A percentile compares a stretch with the other conserved stretches of the same genome.
Evolutionary conservation across 73 alveolate genomes (phyloP).

Genomic region (Tetrahymena borealis): DNA sequence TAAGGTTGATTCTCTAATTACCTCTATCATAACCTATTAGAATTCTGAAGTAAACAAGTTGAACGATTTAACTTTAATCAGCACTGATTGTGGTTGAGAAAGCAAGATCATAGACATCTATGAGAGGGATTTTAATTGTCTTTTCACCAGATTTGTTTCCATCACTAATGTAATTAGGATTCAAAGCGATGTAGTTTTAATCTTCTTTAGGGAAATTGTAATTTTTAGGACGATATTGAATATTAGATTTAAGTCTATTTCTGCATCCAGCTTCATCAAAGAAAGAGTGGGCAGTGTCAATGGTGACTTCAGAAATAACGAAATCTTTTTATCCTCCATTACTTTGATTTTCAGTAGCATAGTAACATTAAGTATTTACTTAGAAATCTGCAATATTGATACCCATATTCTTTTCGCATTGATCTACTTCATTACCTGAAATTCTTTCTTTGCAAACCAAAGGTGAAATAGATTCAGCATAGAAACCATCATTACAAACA

Average conservation of each 20-base stretch:
- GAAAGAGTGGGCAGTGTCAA: not conserved
- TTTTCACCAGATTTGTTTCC: not conserved
- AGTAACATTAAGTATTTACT: not conserved
- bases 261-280: not conserved
- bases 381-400: not conserved
- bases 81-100: not conserved
- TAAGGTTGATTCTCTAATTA: not conserved
- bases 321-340: not conserved
- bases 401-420: not conserved
- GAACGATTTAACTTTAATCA: not conserved
- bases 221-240: not conserved
- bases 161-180: not conserved
- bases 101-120: not conserved
- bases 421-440: not conserved
- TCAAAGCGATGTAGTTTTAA: not conserved
- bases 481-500: not conserved
- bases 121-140: not conserved
- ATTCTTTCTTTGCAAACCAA: not conserved
- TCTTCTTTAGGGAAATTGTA: not conserved
- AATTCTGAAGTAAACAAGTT: not conserved
- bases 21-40: not conserved
- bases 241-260: not conserved
- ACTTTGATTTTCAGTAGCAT: not conserved
- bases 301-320: not conserved
- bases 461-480: not conserved